These are phyloP conservation scores for Panicum hallii DNA, from an alignment of 202 grass and related monocot genomes.

Conservation along the genomic window DNA sequence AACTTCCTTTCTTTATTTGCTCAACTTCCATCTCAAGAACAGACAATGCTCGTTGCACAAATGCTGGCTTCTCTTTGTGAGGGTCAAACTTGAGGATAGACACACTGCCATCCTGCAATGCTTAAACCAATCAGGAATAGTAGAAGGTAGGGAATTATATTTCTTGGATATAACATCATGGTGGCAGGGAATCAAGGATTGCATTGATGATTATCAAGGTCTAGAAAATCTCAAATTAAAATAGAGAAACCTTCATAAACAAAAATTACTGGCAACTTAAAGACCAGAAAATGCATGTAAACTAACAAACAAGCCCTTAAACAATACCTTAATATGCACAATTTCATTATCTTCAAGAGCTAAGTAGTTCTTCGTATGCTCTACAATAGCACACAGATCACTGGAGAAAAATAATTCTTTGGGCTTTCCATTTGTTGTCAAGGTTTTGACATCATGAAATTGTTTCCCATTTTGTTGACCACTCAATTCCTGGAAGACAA, in stretches of 20 bases:
- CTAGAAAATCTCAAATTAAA: constrained; percentile 9
- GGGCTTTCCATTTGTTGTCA: constrained; percentile 79
- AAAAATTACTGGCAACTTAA: neutral
- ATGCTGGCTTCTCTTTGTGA: constrained; percentile 83
- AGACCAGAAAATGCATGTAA: neutral
- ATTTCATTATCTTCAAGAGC: constrained; percentile 92
- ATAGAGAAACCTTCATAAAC: constrained; percentile 11
- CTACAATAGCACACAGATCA: constrained; percentile 97
- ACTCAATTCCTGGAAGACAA: constrained; percentile 65
- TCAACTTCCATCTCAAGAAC: constrained; percentile 98
- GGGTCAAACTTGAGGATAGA: constrained; percentile 83
- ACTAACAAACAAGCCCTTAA: constrained; percentile 11
- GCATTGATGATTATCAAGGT: constrained; percentile 15
- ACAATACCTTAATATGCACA: constrained; percentile 85
- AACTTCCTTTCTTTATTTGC: constrained; percentile 96
- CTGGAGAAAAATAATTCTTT: constrained; percentile 96
- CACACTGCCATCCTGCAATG: constrained; percentile 81
- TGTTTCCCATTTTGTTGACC: constrained; percentile 58
- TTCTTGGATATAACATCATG: neutral
- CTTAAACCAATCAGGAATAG: constrained; percentile 17
- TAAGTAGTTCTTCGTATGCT: constrained; percentile 95
- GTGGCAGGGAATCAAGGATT: constrained; percentile 1
- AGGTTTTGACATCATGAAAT: constrained; percentile 85
- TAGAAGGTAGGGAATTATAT: constrained; percentile 16
- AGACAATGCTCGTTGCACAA: constrained; percentile 84